A percentile compares a stretch with the other conserved stretches of the same genome.
Conservation (phyloP, 2,329 filamentous ascomycete genomes). For the Cryphonectria nitschkei region DNA sequence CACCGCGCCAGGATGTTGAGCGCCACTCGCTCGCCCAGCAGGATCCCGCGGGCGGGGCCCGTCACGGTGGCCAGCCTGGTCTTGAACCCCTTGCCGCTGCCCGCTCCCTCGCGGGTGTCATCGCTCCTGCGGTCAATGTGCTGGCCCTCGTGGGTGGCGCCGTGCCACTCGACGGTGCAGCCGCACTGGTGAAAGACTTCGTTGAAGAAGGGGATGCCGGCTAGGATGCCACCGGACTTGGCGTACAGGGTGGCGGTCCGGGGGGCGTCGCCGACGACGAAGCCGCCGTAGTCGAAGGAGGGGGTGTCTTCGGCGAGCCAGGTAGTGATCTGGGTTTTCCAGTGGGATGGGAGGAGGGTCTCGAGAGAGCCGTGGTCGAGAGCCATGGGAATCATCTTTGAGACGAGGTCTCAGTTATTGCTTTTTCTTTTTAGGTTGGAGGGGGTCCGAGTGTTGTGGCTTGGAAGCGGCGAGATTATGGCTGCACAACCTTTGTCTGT, state of each 20-base stretch:
- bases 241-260: conserved; percentile 69
- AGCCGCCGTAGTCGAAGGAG: conserved; percentile 95
- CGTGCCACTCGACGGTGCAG: conserved; percentile 89
- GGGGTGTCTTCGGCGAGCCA: conserved; percentile 98
- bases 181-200: conserved; percentile 90
- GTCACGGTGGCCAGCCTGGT: conserved; percentile 76
- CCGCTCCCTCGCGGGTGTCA: conserved; percentile 17
- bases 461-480: background rate
- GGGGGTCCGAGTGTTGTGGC: background rate
- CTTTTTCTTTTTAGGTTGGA: background rate
- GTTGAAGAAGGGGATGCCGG: conserved; percentile 92
- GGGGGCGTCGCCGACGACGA: conserved; percentile 79
- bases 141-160: conserved; percentile 69
- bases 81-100: conserved; percentile 44
- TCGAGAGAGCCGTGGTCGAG: conserved; percentile 51
- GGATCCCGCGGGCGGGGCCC: conserved; percentile 77
- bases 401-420: no score
- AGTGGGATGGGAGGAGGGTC: conserved; percentile 82
- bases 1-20: conserved; percentile 89
- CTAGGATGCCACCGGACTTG: conserved; percentile 78
- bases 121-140: conserved; percentile 60
- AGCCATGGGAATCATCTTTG: conserved; percentile 29
- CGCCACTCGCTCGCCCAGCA: conserved; percentile 92
- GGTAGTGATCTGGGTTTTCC: conserved; percentile 76
- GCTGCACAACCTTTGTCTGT: background rate